Base-by-base conservation (phyloP, 2,329 filamentous ascomycete species). In the Chalaropsis ovoidea region DNA sequence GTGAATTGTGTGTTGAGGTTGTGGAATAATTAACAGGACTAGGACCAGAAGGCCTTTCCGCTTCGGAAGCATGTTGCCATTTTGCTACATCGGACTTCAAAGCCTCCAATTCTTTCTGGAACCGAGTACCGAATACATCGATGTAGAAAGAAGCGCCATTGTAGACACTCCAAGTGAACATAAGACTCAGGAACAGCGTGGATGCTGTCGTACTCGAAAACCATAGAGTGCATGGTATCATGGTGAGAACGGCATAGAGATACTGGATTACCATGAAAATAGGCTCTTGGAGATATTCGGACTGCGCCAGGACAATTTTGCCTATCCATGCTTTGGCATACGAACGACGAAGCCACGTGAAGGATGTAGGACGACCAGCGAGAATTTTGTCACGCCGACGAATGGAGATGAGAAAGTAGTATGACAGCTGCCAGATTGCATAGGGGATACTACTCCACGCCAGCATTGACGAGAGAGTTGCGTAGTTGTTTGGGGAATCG, bases 111-210 rank as follows among this genome's bases (percentile, higher is more conserved):
- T 99, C 94, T 73, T 93, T 96, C 78, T 99, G 90, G 80, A 99
- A 97, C 1, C 92, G 85, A 71, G 89, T 95, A 64, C 95, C 94
- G 74, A 97, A 99, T 1, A 97, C 90, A 71, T 99, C 94, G 72
- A 99, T 97, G 76, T 99, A 99, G 75, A 89, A 99, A 0, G 92
- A 97, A 19, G 94, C 90, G 41, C 94, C 94, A 71, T 99, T 99
- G 78, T 96, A 95, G 65, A 96, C 88, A 70, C 90, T 95, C 91
- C 92, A 96, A 54, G 85, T 81, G 72, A 99, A 97, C n/a, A 99
- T 86, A 1, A 83, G 77, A 65, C 87, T 79, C 58, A 99, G 79
- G 76, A 96, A 99, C 0, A 74, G 70, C 1, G 86, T 85, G 49
- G 89, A 94, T 0, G 89, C 86, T 81, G 86, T 90, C 56, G 87